A percentile compares a stretch with the other conserved stretches of the same genome.
Conservation (phyloP, 2,329 filamentous ascomycete genomes). For the Ophiobolus disseminans region DNA sequence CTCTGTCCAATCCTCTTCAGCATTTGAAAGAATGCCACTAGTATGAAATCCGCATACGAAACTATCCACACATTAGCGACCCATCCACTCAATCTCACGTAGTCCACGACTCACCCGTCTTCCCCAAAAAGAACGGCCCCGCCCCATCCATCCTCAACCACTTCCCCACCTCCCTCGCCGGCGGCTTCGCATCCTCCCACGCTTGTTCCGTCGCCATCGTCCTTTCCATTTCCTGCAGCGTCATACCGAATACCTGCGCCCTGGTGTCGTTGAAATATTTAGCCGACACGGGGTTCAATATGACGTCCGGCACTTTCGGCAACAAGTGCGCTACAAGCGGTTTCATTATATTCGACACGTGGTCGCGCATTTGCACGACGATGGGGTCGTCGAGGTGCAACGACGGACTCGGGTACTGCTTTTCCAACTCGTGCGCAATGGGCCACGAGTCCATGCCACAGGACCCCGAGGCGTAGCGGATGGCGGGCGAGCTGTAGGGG, state of each 20-base stretch:
- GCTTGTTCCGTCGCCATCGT: slow-evolving; percentile 59
- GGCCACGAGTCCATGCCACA: slow-evolving; percentile 69
- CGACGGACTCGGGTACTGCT: slow-evolving; percentile 63
- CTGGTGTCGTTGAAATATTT: slow-evolving; percentile 66
- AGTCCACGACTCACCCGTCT: slow-evolving; percentile 48
- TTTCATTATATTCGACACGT: slow-evolving; percentile 40
- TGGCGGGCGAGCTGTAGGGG: slow-evolving; percentile 63
- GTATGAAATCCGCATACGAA: slow-evolving; percentile 59
- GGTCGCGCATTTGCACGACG: slow-evolving; percentile 54
- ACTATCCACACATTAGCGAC: slow-evolving; percentile 26
- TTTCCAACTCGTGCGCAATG: slow-evolving; percentile 67
- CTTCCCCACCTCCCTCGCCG: slow-evolving; percentile 46
- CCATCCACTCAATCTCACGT: background rate
- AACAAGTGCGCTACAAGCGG: slow-evolving; percentile 40
- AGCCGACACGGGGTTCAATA: slow-evolving; percentile 61
- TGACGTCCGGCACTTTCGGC: slow-evolving; percentile 54
- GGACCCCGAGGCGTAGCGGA: slow-evolving; percentile 62
- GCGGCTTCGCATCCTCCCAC: slow-evolving; percentile 56
- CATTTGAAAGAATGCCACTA: slow-evolving; percentile 59
- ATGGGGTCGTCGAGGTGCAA: slow-evolving; percentile 64
- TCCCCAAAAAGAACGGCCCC: slow-evolving; percentile 70
- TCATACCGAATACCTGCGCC: slow-evolving; percentile 57
- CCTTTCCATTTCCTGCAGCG: slow-evolving; percentile 58
- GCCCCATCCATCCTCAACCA: slow-evolving; percentile 62
- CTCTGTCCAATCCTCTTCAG: slow-evolving; percentile 46